Evolutionary conservation across 257 asterid species (phyloP), one percentile per base, ranked within the genome.

Genomic region (Datura wrightii): DNA sequence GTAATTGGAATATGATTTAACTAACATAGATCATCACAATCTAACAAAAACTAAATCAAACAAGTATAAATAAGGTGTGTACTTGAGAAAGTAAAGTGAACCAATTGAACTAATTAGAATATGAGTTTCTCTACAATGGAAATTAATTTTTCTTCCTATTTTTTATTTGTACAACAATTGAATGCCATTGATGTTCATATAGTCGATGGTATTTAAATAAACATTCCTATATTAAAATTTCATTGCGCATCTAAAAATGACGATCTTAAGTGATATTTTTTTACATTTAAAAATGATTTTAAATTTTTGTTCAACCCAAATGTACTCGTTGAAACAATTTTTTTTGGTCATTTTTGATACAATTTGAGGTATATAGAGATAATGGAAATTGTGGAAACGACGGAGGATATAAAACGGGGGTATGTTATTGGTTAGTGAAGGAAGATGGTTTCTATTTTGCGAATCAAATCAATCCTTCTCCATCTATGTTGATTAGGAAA

Each of bases 171-270:
- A 39, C 42, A 39, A 39, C 42, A 39, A 39, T 2, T 39, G 42
- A 39, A 39, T 39, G 42, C 42, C 42, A 39, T 39, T 39, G 42
- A 39, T 13, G 42, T 76, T 46, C 81, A 48, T 76, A 18, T 76
- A 5, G 59, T 76, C 2, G n/a, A 54, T 14, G 6, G 19, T 11
- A 54, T 54, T 54, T 1, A 54, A 10, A 48, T 10, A 9, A 8
- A 11, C 3, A 7, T 48, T 6, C 60, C 81, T 6, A 18, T 19
- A 9, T n/a, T 8, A n/a, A 41, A 41, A 5, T 39, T 5, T 39
- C 79, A 71, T 71, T 71, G 79, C 41, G 46, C 54, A 44, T 76
- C 60, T 7, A 60, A 60, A 19, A 59, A 48, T 14, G 60, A 76
- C 3, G 81, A 76, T 46, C 41, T 76, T n/a, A 42, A 60, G 7